Evolutionary conservation across 169 alveolate genomes (phyloP).

Genomic region (Plasmodium reichenowi): DNA sequence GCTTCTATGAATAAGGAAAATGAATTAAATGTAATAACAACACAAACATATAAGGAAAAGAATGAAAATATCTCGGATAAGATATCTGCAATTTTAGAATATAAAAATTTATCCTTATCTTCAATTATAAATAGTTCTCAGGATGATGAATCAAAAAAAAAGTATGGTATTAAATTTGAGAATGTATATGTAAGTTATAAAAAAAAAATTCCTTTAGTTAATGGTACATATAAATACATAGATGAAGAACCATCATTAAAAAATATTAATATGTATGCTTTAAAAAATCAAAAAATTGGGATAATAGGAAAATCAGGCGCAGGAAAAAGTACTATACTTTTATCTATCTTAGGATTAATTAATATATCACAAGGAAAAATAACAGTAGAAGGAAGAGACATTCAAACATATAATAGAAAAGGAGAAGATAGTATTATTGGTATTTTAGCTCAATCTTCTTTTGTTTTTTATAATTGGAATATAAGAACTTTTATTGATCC

Average conservation of each 20-base stretch:
- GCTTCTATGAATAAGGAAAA: constrained; percentile 12
- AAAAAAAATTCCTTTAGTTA: constrained; percentile 38
- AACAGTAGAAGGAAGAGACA: constrained; percentile 74
- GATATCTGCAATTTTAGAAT: neutral
- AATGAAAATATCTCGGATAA: neutral
- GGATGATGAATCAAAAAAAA: constrained; percentile 34
- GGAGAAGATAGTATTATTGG: constrained; percentile 74
- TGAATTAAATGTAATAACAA: neutral
- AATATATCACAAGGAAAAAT: constrained; percentile 73
- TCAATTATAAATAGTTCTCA: neutral
- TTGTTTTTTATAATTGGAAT: constrained; percentile 78
- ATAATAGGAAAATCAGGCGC: constrained; percentile 82
- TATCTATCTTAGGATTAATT: constrained; percentile 79
- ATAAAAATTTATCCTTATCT: neutral
- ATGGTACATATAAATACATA: constrained; percentile 17
- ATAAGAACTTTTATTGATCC: constrained; percentile 80
- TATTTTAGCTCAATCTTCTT: constrained; percentile 81
- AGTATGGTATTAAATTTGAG: constrained; percentile 54
- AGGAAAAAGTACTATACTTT: constrained; percentile 81
- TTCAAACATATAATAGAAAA: constrained; percentile 28
- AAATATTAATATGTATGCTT: constrained; percentile 78
- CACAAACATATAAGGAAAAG: neutral
- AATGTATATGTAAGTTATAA: constrained; percentile 62
- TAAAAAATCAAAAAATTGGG: constrained; percentile 82
- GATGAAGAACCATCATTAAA: constrained; percentile 75